Evolutionary conservation across 257 asterid species (phyloP).

Genomic region (Solanum ossicruentum): DNA sequence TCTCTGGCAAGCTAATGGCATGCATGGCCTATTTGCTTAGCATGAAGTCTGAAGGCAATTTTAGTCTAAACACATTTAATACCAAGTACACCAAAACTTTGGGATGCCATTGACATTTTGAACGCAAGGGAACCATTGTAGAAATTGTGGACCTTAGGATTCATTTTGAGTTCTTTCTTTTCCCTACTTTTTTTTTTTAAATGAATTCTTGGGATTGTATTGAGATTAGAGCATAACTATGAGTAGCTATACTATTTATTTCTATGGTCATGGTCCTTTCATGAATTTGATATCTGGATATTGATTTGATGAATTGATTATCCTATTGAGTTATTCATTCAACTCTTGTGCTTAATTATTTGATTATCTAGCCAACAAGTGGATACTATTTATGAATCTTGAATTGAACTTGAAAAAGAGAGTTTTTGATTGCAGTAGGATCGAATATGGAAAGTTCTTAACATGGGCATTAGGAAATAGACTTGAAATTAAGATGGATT

Average conservation of each 20-base stretch:
- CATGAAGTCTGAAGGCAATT: neutral
- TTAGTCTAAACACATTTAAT: neutral
- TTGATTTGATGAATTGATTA: neutral
- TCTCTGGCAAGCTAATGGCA: neutral
- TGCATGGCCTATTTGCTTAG: neutral
- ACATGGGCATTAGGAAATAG: neutral
- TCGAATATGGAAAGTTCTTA: neutral
- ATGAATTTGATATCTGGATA: neutral
- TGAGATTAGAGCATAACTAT: neutral
- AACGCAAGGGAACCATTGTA: neutral
- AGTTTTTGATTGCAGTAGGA: neutral
- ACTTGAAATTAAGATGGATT: neutral
- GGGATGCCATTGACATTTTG: neutral
- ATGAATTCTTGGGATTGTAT: neutral
- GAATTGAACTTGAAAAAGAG: neutral
- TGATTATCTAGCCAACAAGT: neutral
- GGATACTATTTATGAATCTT: neutral
- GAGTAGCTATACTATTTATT: neutral
- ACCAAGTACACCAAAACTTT: neutral
- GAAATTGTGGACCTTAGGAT: neutral
- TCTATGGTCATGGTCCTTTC: neutral
- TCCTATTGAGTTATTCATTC: neutral
- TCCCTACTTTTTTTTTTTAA: neutral
- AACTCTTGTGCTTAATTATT: neutral
- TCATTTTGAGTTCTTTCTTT: neutral